Conservation (phyloP, 495 filamentous ascomycete genomes). For the Tuber borchii region DNA sequence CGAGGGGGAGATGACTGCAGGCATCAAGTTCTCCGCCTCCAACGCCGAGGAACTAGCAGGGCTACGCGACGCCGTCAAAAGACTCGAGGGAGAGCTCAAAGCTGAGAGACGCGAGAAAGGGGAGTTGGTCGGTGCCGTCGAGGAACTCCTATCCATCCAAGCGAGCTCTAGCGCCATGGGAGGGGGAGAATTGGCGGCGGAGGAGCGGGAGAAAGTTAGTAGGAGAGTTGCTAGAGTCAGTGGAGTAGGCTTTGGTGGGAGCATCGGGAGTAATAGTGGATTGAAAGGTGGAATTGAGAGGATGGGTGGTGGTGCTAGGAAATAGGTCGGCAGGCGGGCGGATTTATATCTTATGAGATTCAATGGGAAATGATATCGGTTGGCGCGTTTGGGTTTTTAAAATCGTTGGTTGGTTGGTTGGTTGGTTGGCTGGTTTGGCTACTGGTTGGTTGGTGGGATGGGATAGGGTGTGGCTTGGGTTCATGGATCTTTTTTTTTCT, state of each 20-base stretch:
- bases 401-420: not conserved
- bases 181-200: slow-evolving; percentile 19
- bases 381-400: not conserved
- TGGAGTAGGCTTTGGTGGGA: slow-evolving; percentile 26
- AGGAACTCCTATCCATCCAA: slow-evolving; percentile 71
- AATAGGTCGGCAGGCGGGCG: not conserved
- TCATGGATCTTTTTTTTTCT: not conserved
- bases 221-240: slow-evolving; percentile 30
- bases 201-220: slow-evolving; percentile 32
- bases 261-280: slow-evolving; percentile 25
- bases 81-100: slow-evolving; percentile 61
- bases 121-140: slow-evolving; percentile 82
- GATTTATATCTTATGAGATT: not conserved
- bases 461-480: not conserved
- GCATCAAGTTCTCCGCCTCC: slow-evolving; percentile 35
- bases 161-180: slow-evolving; percentile 13
- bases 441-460: not conserved
- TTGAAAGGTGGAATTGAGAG: slow-evolving; percentile 32
- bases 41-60: slow-evolving; percentile 57
- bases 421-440: not conserved
- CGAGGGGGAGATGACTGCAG: slow-evolving; percentile 49
- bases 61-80: slow-evolving; percentile 60
- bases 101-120: slow-evolving; percentile 85
- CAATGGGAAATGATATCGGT: slow-evolving; percentile 1
- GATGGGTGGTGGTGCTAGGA: slow-evolving; percentile 24